These are phyloP conservation scores for Saprolegnia parasitica DNA, from an alignment of 352 stramenopile genomes.

Conservation along the genomic window DNA sequence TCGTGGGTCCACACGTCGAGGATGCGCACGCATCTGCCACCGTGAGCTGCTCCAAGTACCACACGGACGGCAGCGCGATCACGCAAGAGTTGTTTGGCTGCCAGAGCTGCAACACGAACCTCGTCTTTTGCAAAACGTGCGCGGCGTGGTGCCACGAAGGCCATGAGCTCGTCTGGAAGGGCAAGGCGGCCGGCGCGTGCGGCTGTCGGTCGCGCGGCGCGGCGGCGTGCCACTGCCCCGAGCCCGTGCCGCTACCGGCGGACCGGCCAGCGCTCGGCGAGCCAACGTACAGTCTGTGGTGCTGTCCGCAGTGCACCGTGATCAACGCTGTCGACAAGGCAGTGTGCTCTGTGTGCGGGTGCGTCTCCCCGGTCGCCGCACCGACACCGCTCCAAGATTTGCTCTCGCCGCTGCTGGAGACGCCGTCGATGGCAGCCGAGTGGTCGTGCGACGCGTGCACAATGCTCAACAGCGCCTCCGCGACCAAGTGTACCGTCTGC, in stretches of 20 bases:
- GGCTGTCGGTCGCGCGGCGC: conserved; percentile 55
- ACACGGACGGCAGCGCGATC: conserved; percentile 78
- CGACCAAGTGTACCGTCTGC: conserved; percentile 17
- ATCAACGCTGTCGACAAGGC: conserved; percentile 55
- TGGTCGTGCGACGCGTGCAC: conserved; percentile 28
- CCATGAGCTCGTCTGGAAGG: conserved; percentile 75
- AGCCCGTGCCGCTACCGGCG: conserved; percentile 33
- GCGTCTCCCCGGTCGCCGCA: conserved; percentile 33
- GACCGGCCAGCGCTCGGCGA: conserved; percentile 41
- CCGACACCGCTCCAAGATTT: conserved; percentile 31
- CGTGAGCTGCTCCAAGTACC: conserved; percentile 52
- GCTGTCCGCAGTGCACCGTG: conserved; percentile 78
- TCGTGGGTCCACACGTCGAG: conserved; percentile 31
- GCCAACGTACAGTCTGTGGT: conserved; percentile 55
- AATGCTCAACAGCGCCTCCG: conserved; percentile 14
- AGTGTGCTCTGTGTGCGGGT: conserved; percentile 64
- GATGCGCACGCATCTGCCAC: conserved; percentile 27
- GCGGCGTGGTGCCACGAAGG: conserved; percentile 73
- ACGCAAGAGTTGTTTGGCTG: conserved; percentile 73
- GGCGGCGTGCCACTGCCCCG: conserved; percentile 50
- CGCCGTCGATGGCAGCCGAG: conserved; percentile 31
- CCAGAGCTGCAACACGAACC: conserved; percentile 73
- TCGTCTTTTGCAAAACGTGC: conserved; percentile 58
- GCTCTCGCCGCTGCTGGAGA: conserved; percentile 1
- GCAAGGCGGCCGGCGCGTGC: conserved; percentile 60